phyloP scores from a whole-genome alignment of 2,329 filamentous ascomycete genomes.

The Biscogniauxia marginata region DNA sequence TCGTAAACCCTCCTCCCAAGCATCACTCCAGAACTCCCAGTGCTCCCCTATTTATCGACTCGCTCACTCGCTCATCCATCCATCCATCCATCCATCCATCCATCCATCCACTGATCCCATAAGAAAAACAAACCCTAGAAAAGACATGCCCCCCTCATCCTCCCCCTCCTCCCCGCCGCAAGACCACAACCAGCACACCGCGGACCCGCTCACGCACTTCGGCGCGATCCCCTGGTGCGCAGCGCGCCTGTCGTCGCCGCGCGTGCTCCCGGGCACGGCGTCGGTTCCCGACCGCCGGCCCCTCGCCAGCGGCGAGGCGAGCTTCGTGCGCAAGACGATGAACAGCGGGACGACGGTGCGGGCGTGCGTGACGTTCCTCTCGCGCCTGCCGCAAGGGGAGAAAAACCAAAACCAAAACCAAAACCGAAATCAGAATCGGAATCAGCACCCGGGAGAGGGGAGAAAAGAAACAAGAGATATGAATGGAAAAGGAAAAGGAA shows the following conservation, averaged over 20 bases:
- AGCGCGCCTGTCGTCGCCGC: conserved; percentile 21
- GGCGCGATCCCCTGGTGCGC: conserved; percentile 29
- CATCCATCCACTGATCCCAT: too few relatives aligned
- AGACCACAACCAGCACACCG: conserved; percentile 22
- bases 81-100: too few relatives aligned
- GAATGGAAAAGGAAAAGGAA: too few relatives aligned
- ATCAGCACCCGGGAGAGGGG: too few relatives aligned
- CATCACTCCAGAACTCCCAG: too few relatives aligned
- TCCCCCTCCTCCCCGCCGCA: neutral
- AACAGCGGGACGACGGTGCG: conserved; percentile 25
- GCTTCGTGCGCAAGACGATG: conserved; percentile 27
- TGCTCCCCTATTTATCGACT: too few relatives aligned
- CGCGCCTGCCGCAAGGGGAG: conserved; percentile 1
- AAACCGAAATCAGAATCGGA: too few relatives aligned
- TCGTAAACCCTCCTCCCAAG: too few relatives aligned
- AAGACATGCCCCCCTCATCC: neutral
- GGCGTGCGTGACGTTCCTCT: conserved; percentile 25
- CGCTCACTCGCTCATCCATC: too few relatives aligned
- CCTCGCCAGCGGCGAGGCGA: conserved; percentile 24
- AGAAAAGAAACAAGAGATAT: too few relatives aligned
- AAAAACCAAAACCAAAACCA: too few relatives aligned
- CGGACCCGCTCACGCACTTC: conserved; percentile 29
- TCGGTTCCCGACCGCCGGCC: conserved; percentile 28
- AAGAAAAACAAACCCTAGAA: too few relatives aligned
- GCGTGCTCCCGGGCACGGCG: conserved; percentile 15